Base-by-base conservation (phyloP, 1,284 basidiomycete species). In the Lentinula novae-zelandiae region DNA sequence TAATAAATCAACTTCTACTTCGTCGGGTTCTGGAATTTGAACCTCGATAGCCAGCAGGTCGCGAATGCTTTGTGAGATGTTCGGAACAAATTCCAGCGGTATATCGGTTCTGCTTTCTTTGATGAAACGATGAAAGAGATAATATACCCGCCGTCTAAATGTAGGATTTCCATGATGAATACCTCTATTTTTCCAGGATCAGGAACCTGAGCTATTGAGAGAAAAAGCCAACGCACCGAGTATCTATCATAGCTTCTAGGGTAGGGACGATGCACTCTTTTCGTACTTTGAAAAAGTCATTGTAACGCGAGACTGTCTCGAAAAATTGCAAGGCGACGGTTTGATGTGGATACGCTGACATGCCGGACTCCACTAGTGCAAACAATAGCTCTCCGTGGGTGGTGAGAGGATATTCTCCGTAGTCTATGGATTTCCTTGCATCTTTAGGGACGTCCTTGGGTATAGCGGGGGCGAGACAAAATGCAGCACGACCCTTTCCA, bases 241-340 rank as follows among this genome's bases (percentile, higher is more conserved):
- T 67, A 69, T 93, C 95, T 33, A 99, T 83, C 81, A 99, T 95
- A 1, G 93, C 90, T 68, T 96, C 89, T 53, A 99, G 78, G 4
- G 93, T 86, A 31, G 92, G 90, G 69, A 92, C 79, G 64, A 98
- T 90, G 67, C 89, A 91, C 65, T 94, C 87, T 70, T 90, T 89
- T 64, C 93, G 88, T 39, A 95, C 86, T 73, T 93, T 95, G 85
- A 98, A 99, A 74, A 98, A 98, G 71, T 98, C 95, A 44, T 89
- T 85, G 72, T 99, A 99, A 60, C 98, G 86, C 13, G 94, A 87
- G 8, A 87, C 84, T 22, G 93, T 93, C 76, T 99, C 97, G 67
- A 98, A 98, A 76, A 92, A 97, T 70, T 96, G 94, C 73, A 98
- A 82, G 12, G 87, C 82, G n/a, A 98, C 96, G 8, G 89, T 83